Base-by-base conservation (phyloP, 139 green algal genomes). In the Chlamydomonas eustigma region DNA sequence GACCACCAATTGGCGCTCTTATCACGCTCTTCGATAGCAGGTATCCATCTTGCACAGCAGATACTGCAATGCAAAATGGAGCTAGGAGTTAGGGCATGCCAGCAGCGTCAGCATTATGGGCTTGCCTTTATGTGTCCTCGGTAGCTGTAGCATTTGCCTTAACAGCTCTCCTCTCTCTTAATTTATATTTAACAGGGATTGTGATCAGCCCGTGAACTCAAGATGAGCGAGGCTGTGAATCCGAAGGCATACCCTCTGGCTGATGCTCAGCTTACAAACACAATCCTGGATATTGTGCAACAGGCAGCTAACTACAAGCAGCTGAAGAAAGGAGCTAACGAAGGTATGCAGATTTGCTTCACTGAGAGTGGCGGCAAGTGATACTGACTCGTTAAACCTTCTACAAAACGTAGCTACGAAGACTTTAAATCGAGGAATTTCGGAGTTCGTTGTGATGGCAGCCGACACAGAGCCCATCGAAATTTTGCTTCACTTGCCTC, bases 291-390 rank as follows among this genome's bases (percentile, higher is more conserved):
- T 83, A 97, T 99, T 75, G 94, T 99, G 30, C 94, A 99, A 86
- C 95, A 99, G 84, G 94, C 94, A 36, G 78, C 89, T 38, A 98
- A 98, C 88, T 99, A 99, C 85, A 98, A 98, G 88, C 96, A 99
- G 90, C 90, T 99, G n/a, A 96, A 96, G 80, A 99, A 99, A 85
- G 96, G 96, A 5, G 96, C 96, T 36, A 99, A 99, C 84, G 96
- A 99, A 83, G 91, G 91, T 96, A 73, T 64, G 84, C n/a, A 58
- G 12, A 12, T 18, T 12, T 58, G 18, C 44, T 28, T 58, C 44
- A 18, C 12, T 58, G 44, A 18, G 44, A 58, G 12, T 28, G 12
- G 44, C 12, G 44, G 44, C 12, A 12, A 18, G 12, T 58, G 44
- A 28, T 58, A 18, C 44, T 58, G 18, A 58, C 12, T 58, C 12